These are phyloP conservation scores for Mycena indigotica DNA, from an alignment of 768 basidiomycete species.

Conservation along the genomic window DNA sequence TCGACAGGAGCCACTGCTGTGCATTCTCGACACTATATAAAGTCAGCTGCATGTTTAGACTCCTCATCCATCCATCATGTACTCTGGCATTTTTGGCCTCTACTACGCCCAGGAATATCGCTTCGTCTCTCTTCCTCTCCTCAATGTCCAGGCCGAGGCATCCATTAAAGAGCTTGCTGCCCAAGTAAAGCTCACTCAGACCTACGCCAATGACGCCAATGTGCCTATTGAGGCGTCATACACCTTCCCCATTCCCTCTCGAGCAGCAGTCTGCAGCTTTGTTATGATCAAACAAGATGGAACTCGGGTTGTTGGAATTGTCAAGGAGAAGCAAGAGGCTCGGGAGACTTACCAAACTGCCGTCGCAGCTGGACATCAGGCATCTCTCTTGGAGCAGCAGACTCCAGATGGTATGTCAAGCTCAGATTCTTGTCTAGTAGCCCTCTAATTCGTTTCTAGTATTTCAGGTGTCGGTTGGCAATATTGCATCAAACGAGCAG, in stretches of 20 bases:
- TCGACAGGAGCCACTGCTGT: too few species aligned
- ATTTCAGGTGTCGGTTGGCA: conserved; percentile 20
- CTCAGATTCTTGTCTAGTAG: background rate
- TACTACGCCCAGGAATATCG: conserved; percentile 8
- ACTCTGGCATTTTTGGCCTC: conserved; percentile 11
- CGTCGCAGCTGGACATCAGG: conserved; percentile 13
- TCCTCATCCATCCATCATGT: background rate
- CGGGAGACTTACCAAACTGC: conserved; percentile 15
- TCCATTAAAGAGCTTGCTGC: conserved; percentile 24
- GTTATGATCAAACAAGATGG: conserved; percentile 22
- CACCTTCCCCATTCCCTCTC: conserved; percentile 20
- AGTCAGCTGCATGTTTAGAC: too few species aligned
- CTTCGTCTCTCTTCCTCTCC: conserved; percentile 16
- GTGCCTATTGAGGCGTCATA: conserved; percentile 20
- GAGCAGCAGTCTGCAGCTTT: conserved; percentile 12
- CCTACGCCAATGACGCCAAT: conserved; percentile 17
- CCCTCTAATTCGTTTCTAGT: conserved; percentile 6
- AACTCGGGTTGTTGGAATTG: conserved; percentile 16
- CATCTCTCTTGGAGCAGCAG: conserved; percentile 17
- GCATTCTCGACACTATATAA: too few species aligned
- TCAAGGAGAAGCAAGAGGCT: conserved; percentile 20
- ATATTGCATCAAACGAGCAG: conserved; percentile 14
- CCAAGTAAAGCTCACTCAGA: conserved; percentile 23
- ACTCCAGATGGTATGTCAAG: conserved; percentile 13
- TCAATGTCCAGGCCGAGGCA: conserved; percentile 15